Conservation (phyloP, 768 basidiomycete genomes). For the Pleurotus salmoneostramineus region DNA sequence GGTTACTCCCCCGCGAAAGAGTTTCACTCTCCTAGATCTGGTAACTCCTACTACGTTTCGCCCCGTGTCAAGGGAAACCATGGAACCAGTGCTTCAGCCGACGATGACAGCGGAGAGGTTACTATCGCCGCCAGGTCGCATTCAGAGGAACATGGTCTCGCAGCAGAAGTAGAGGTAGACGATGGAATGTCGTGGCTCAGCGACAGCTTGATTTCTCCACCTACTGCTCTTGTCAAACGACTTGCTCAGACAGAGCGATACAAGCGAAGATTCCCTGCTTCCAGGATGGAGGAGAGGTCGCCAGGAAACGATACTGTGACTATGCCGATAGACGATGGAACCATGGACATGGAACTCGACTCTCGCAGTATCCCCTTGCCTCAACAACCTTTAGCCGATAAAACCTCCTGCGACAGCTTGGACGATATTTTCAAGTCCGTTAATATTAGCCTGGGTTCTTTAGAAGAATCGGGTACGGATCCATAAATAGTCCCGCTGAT, state of each 20-base stretch:
- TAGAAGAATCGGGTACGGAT: background rate
- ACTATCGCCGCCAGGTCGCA: background rate
- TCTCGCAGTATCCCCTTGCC: background rate
- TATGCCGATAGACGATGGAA: background rate
- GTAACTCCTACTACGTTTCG: background rate
- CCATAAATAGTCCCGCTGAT: background rate
- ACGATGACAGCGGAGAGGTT: background rate
- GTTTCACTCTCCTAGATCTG: conserved; percentile 2
- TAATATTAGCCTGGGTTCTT: background rate
- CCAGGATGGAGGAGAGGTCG: background rate
- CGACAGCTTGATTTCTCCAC: conserved; percentile 6
- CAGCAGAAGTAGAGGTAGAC: background rate
- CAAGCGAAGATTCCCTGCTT: background rate
- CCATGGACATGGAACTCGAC: conserved; percentile 6
- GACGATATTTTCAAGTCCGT: conserved; percentile 5
- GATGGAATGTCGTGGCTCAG: background rate
- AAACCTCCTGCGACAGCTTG: background rate
- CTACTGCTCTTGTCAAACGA: background rate
- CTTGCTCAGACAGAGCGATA: background rate
- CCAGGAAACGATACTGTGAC: background rate
- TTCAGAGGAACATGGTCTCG: background rate
- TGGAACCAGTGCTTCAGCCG: background rate
- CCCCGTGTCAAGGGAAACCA: background rate
- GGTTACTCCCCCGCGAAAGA: background rate
- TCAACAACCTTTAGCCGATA: background rate